Conservation (phyloP, 345 rosid species). For the Ricinus communis region DNA sequence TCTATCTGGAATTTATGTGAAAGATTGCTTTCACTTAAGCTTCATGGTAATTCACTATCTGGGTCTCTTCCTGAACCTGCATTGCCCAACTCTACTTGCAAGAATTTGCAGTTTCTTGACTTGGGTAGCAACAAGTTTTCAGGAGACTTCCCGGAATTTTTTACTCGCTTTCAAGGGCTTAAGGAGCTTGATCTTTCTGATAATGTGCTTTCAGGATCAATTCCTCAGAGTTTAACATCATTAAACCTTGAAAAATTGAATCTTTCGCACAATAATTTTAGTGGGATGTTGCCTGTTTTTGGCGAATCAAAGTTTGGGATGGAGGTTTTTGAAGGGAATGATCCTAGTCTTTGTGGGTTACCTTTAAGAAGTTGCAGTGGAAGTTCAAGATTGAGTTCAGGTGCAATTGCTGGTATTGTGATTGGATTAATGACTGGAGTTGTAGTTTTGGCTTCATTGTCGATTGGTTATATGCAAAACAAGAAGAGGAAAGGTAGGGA, state of each 20-base stretch:
- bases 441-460: slow-evolving; percentile 78
- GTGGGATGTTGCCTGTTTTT: slow-evolving; percentile 74
- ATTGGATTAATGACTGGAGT: slow-evolving; percentile 90
- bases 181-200: slow-evolving; percentile 81
- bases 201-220: slow-evolving; percentile 64
- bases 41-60: slow-evolving; percentile 65
- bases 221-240: slow-evolving; percentile 57
- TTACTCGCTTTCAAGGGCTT: slow-evolving; percentile 56
- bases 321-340: slow-evolving; percentile 77
- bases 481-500: slow-evolving; percentile 59
- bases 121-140: slow-evolving; percentile 75
- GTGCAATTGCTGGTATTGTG: slow-evolving; percentile 93
- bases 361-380: slow-evolving; percentile 70
- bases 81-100: slow-evolving; percentile 73
- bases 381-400: slow-evolving; percentile 64
- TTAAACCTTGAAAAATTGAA: slow-evolving; percentile 65
- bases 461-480: slow-evolving; percentile 86
- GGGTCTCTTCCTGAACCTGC: slow-evolving; percentile 81
- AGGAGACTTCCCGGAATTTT: slow-evolving; percentile 75
- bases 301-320: slow-evolving; percentile 59
- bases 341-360: slow-evolving; percentile 76
- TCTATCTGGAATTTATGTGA: slow-evolving; percentile 96
- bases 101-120: slow-evolving; percentile 68
- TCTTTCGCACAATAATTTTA: slow-evolving; percentile 87
- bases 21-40: slow-evolving; percentile 55